Percentiles rank a stretch among this genome's conserved stretches.
phyloP scores from a whole-genome alignment of 805 yeast species.

The Candida saitoana region DNA sequence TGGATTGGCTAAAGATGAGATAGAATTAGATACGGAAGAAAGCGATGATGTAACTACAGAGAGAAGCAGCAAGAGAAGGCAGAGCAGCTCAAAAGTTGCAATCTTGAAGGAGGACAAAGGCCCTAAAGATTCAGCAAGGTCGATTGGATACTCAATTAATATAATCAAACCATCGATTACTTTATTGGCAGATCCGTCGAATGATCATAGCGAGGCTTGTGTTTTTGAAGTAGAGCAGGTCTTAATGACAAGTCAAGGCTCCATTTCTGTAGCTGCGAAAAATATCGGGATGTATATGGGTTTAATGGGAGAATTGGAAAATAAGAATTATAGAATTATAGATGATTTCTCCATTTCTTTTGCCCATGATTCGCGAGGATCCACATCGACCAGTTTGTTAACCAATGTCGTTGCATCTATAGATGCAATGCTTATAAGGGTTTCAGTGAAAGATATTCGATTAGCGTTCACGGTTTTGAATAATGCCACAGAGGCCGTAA shows the following conservation, averaged over 20 bases:
- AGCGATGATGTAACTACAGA: constrained; percentile 4
- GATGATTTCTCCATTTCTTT: constrained; percentile 85
- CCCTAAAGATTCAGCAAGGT: constrained; percentile 4
- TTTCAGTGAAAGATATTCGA: constrained; percentile 82
- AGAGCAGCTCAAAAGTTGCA: background rate
- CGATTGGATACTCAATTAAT: constrained; percentile 56
- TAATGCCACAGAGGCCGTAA: constrained; percentile 58
- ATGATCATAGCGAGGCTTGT: constrained; percentile 72
- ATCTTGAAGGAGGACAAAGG: constrained; percentile 4
- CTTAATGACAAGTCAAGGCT: constrained; percentile 62
- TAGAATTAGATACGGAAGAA: constrained; percentile 15
- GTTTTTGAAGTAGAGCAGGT: constrained; percentile 86
- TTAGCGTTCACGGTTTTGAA: constrained; percentile 73
- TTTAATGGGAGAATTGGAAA: constrained; percentile 64
- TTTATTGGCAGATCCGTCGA: constrained; percentile 74
- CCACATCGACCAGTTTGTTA: constrained; percentile 53
- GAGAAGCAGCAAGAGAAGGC: constrained; percentile 2
- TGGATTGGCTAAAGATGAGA: constrained; percentile 32
- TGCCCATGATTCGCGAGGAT: constrained; percentile 66
- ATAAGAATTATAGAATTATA: constrained; percentile 62
- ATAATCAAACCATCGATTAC: constrained; percentile 74
- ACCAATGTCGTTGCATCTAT: constrained; percentile 66
- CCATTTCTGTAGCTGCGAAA: constrained; percentile 61
- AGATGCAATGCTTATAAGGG: constrained; percentile 75
- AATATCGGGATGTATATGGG: constrained; percentile 86